Conservation (phyloP, 2,329 filamentous ascomycete species). For the Xylariaceae sp. region DNA sequence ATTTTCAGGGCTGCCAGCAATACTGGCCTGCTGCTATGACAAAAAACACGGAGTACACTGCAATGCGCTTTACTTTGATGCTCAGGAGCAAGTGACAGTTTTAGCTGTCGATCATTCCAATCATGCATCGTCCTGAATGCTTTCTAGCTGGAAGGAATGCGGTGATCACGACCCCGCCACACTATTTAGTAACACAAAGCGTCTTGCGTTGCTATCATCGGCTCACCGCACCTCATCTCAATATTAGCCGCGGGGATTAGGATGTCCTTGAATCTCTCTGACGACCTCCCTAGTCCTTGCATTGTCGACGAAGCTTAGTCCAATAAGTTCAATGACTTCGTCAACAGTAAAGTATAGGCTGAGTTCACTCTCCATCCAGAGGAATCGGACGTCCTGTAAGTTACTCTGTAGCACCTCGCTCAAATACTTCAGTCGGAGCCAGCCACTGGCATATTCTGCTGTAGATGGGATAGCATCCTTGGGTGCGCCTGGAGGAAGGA, state of each 20-base stretch:
- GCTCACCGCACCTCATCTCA: slow-evolving; percentile 1
- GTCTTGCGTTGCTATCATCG: no score
- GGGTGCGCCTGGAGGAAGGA: slow-evolving; percentile 39
- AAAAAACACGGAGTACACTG: no score
- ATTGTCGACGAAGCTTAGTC: slow-evolving; percentile 63
- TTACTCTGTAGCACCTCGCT: slow-evolving; percentile 64
- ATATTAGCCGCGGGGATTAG: slow-evolving; percentile 34
- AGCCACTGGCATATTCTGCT: slow-evolving; percentile 57
- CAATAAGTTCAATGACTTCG: slow-evolving; percentile 60
- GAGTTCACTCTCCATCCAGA: slow-evolving; percentile 64
- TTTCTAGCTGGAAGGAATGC: no score
- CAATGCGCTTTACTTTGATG: no score
- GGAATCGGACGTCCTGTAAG: slow-evolving; percentile 56
- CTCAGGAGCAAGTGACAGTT: no score
- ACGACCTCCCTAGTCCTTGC: slow-evolving; percentile 54
- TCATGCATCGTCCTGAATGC: no score
- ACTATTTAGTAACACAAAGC: no score
- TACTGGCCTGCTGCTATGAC: no score
- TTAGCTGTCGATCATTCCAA: no score
- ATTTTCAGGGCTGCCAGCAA: no score
- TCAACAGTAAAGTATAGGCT: slow-evolving; percentile 58
- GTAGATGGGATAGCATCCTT: slow-evolving; percentile 49
- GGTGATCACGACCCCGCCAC: no score
- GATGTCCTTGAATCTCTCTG: slow-evolving; percentile 52
- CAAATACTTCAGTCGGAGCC: slow-evolving; percentile 62